Conservation (phyloP, 176 grass and related monocot genomes). For the Rhipidocladum racemiflorum region DNA sequence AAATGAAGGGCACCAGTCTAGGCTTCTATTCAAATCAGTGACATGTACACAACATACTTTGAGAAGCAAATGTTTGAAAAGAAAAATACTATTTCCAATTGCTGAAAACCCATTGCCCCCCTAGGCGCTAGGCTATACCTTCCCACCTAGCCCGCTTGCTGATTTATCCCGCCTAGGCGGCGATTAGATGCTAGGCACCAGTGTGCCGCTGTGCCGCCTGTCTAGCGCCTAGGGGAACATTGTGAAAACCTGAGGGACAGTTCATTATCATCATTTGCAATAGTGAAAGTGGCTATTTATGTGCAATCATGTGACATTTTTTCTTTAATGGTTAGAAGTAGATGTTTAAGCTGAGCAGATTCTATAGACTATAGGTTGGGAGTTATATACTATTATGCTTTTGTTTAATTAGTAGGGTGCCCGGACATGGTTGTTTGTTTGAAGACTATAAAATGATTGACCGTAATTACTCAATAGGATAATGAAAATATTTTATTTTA, state of each 20-base stretch:
- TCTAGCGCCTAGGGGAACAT: too few species aligned
- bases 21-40: neutral
- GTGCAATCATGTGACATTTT: neutral
- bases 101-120: constrained; percentile 4
- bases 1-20: neutral
- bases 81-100: neutral
- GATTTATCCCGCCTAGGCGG: too few species aligned
- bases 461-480: neutral
- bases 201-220: too few species aligned
- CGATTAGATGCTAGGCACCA: too few species aligned
- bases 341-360: neutral
- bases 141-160: too few species aligned
- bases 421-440: neutral
- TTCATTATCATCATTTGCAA: constrained; percentile 1
- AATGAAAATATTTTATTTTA: constrained; percentile 16
- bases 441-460: neutral
- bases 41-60: neutral
- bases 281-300: neutral
- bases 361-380: neutral
- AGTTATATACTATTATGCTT: neutral
- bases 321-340: constrained; percentile 1
- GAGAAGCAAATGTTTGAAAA: neutral
- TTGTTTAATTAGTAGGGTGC: neutral
- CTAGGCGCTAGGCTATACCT: too few species aligned
- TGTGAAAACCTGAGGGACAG: neutral